Conservation (phyloP, 2,329 filamentous ascomycete genomes). For the Thelonectria olida region DNA sequence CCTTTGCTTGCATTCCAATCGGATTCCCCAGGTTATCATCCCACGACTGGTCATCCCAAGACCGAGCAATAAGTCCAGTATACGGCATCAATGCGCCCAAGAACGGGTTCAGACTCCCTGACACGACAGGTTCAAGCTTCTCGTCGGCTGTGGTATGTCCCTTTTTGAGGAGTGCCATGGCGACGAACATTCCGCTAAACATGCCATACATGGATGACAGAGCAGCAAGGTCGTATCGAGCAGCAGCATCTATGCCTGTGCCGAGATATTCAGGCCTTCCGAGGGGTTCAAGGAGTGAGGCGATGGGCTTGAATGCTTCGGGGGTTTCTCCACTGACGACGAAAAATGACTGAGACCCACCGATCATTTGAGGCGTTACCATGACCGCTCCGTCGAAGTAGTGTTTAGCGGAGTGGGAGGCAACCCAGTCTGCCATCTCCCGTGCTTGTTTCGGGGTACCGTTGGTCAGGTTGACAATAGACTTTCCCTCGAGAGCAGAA, state of each 20-base stretch:
- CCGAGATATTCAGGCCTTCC: constrained; percentile 1
- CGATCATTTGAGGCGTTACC: background rate
- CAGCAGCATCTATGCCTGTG: background rate
- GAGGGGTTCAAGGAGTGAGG: background rate
- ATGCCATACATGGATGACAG: constrained; percentile 13
- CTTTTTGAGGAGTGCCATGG: constrained; percentile 1
- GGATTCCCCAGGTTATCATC: background rate
- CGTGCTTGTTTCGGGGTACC: background rate
- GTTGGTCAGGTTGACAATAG: background rate
- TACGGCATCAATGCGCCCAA: background rate
- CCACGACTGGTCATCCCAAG: background rate
- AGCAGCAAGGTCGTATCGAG: constrained; percentile 11
- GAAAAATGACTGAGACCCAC: background rate
- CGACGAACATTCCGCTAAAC: constrained; percentile 5
- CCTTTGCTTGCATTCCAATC: background rate
- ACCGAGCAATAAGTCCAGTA: background rate
- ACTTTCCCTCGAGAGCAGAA: background rate
- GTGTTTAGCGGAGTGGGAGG: background rate
- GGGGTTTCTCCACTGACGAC: background rate
- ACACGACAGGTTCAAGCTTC: background rate
- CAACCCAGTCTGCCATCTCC: background rate
- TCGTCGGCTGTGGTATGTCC: background rate
- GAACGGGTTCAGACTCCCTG: background rate
- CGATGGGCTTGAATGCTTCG: background rate
- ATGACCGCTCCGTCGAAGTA: background rate